These are phyloP conservation scores for Phytophthora tentaculata DNA, from an alignment of 352 stramenopile species.

Conservation along the genomic window DNA sequence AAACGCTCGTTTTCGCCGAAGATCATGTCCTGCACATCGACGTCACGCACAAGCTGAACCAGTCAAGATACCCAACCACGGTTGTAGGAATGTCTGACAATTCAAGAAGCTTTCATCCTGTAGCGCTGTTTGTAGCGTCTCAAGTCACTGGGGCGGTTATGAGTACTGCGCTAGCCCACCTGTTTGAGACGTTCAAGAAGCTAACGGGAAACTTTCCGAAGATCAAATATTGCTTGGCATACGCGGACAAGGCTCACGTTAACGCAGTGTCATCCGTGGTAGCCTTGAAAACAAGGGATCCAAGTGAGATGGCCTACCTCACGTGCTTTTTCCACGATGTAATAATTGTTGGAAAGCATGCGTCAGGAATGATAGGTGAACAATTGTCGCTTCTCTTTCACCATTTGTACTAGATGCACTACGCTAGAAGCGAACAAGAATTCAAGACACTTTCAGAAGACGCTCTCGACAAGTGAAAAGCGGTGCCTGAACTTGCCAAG, in stretches of 20 bases:
- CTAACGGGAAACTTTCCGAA: neutral
- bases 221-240: neutral
- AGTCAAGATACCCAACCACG: slow-evolving; percentile 12
- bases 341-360: neutral
- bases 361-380: neutral
- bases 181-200: neutral
- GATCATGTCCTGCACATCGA: slow-evolving; percentile 9
- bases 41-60: slow-evolving; percentile 11
- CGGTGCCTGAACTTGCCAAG: neutral
- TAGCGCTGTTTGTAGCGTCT: neutral
- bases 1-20: neutral
- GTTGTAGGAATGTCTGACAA: neutral
- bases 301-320: neutral
- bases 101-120: neutral
- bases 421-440: neutral
- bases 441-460: neutral
- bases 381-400: neutral
- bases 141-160: neutral
- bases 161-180: neutral
- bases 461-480: neutral
- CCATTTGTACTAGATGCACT: neutral
- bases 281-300: neutral
- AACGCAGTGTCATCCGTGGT: neutral
- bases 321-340: neutral
- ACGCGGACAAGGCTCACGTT: no score